Evolutionary conservation across 2,329 filamentous ascomycete species (phyloP).

Genomic region (Sclerotinia sclerotiorum): DNA sequence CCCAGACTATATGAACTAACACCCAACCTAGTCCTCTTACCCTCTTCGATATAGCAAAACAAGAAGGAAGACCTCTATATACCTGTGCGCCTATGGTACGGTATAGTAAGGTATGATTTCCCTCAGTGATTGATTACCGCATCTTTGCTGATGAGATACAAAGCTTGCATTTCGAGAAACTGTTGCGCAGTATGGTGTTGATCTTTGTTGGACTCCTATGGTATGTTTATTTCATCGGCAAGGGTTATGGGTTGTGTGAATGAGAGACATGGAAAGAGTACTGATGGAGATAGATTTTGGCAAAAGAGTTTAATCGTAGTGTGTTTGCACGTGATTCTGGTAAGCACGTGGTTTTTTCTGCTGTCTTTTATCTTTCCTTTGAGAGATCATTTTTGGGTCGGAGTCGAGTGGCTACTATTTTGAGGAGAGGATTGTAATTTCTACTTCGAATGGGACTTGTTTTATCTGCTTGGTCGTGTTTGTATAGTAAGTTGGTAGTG

Average conservation of each 20-base stretch:
- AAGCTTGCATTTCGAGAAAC: slow-evolving; percentile 69
- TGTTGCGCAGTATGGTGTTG: slow-evolving; percentile 61
- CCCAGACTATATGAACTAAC: not conserved
- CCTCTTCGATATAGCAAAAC: slow-evolving; percentile 56
- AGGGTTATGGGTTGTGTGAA: no score
- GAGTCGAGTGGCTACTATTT: not conserved
- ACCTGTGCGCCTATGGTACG: slow-evolving; percentile 68
- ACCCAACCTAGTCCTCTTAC: slow-evolving; percentile 52
- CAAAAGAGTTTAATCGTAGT: slow-evolving; percentile 67
- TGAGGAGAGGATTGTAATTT: no score
- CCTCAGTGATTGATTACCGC: not conserved
- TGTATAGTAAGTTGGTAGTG: not conserved
- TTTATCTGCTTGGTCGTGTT: not conserved
- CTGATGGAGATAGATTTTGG: slow-evolving; percentile 49
- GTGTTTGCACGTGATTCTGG: slow-evolving; percentile 59
- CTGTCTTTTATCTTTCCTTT: not conserved
- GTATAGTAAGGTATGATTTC: slow-evolving; percentile 52
- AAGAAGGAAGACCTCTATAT: slow-evolving; percentile 54
- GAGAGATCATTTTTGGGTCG: not conserved
- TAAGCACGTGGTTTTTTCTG: slow-evolving; percentile 35
- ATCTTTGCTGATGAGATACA: not conserved
- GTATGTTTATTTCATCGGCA: slow-evolving; percentile 32
- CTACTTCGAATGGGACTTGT: rapidly evolving
- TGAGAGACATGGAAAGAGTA: not conserved
- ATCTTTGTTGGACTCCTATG: slow-evolving; percentile 73